Evolutionary conservation across 2,329 filamentous ascomycete species (phyloP), one percentile per base, ranked within the genome.

Genomic region (Botrytis porri): DNA sequence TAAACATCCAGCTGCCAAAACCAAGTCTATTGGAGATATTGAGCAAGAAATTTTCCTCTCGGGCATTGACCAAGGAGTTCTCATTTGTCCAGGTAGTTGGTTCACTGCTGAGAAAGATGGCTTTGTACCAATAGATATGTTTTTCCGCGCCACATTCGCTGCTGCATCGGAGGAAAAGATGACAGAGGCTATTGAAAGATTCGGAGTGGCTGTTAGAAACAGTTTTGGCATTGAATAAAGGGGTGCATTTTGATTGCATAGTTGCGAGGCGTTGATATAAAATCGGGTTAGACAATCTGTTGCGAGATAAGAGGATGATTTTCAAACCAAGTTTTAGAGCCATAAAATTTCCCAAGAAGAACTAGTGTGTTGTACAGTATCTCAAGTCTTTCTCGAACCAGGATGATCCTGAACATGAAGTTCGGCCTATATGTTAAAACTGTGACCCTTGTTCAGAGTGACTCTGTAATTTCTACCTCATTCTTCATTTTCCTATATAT

Each of bases 91-190:
- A 65, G 96, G 96, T 5, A 95, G 91, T 65, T 99, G 95, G 95
- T 99, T 98, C 86, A 88, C 89, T 73, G 93, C 95, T 0, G 92
- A 96, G 80, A 87, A 86, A 61, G 85, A 84, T 14, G 86, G 84
- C 18, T 81, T 83, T 70, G 84, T 85, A 69, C 78, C 78, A 79
- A 85, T 83, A 6, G 85, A 86, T 14, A 85, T 86, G 18, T 98
- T 93, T 84, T 97, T 98, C 86, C 88, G 96, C 70, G 90, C 93
- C 6, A 99, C 95, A 0, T 99, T 92, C 84, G 95, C 95, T 0
- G 91, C 94, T 54, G 94, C 94, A 3, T 90, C 88, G 20, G 86
- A 87, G 22, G 88, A 90, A 71, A 88, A 90, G 77, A 94, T 95
- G 86, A 85, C 85, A 4, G 88, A 90, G 79, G 93, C 92, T 1